These are phyloP conservation scores for Entonaema liquescens DNA, from an alignment of 495 filamentous ascomycete genomes.

Conservation along the genomic window DNA sequence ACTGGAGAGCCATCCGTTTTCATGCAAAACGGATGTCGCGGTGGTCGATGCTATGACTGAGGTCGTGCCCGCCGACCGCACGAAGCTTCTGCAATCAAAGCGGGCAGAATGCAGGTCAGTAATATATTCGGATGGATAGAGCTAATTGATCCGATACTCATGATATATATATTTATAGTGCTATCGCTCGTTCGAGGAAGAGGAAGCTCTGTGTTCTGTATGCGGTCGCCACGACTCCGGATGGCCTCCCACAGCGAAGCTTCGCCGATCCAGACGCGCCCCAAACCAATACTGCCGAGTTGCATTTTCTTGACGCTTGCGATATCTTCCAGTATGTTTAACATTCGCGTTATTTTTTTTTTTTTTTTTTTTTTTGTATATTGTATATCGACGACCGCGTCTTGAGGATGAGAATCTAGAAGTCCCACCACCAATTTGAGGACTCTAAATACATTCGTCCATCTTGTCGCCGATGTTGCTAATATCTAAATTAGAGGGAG, in stretches of 20 bases:
- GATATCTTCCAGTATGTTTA: conserved; percentile 78
- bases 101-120: conserved; percentile 60
- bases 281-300: conserved; percentile 61
- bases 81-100: conserved; percentile 63
- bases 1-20: conserved; percentile 58
- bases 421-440: too few species aligned
- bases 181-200: conserved; percentile 79
- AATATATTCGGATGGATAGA: conserved; percentile 47
- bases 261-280: conserved; percentile 56
- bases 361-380: conserved; percentile 4
- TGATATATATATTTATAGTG: conserved; percentile 61
- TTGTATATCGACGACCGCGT: conserved; percentile 32
- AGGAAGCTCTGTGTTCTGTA: conserved; percentile 85
- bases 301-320: conserved; percentile 75
- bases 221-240: conserved; percentile 62
- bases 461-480: too few species aligned
- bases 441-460: neutral
- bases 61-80: conserved; percentile 64
- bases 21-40: conserved; percentile 66
- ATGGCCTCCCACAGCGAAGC: conserved; percentile 55
- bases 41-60: conserved; percentile 65
- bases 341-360: neutral
- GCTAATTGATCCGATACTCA: conserved; percentile 56
- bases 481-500: conserved; percentile 64
- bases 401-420: conserved; percentile 11